These are phyloP conservation scores for Boletus semigastroideus DNA, from an alignment of 1,284 basidiomycete species.

Conservation along the genomic window DNA sequence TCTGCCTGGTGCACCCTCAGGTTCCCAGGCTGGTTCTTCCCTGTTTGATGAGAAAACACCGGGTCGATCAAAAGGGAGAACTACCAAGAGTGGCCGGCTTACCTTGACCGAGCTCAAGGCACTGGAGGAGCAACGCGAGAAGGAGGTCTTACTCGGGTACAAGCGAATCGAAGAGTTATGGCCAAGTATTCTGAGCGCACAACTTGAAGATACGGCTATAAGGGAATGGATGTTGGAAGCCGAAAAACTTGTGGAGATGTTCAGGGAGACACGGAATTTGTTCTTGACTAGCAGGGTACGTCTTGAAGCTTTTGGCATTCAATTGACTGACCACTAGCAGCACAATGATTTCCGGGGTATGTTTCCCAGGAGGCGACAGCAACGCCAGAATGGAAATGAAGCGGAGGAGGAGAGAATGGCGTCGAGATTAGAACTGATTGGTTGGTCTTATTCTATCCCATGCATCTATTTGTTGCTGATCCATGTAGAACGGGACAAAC, in stretches of 20 bases:
- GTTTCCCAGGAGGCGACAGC: constrained; percentile 51
- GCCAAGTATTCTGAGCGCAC: constrained; percentile 36
- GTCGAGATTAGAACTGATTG: constrained; percentile 50
- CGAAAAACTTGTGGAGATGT: constrained; percentile 77
- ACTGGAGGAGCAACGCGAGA: constrained; percentile 62
- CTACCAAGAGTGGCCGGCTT: constrained; percentile 44
- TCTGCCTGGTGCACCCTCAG: constrained; percentile 26
- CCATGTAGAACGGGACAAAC: constrained; percentile 45
- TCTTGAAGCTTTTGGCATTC: neutral
- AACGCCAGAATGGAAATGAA: constrained; percentile 55
- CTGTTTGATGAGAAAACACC: constrained; percentile 56
- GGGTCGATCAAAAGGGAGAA: constrained; percentile 37
- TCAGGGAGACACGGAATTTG: constrained; percentile 80
- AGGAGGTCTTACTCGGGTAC: constrained; percentile 55
- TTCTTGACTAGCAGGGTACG: constrained; percentile 77
- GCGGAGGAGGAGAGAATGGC: constrained; percentile 57
- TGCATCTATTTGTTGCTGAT: neutral
- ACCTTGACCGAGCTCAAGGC: constrained; percentile 54
- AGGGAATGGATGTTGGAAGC: constrained; percentile 82
- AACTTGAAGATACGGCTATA: constrained; percentile 42
- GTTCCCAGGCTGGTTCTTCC: constrained; percentile 36
- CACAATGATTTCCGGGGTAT: constrained; percentile 62
- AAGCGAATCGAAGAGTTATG: constrained; percentile 48
- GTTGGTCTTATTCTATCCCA: constrained; percentile 33
- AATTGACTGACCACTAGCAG: constrained; percentile 25